Percentiles rank a stretch among this genome's conserved stretches.
Evolutionary conservation across 78 protist species (phyloP).

Genomic region (Pigoraptor vietnamica): DNA sequence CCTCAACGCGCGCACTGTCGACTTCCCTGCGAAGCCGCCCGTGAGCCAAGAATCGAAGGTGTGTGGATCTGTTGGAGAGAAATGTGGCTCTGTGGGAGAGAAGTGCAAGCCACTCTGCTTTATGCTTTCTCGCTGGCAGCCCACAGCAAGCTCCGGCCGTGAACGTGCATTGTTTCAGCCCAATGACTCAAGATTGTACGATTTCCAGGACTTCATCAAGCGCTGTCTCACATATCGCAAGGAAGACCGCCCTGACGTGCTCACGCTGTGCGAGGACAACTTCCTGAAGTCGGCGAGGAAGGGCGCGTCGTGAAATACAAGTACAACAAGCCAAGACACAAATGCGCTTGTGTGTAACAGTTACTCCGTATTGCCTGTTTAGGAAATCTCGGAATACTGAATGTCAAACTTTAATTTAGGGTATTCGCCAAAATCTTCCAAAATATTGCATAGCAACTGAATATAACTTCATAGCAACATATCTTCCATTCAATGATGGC

Average conservation of each 20-base stretch:
- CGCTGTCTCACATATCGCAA: slow-evolving; percentile 38
- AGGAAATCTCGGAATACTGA: no score
- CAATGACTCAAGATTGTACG: background rate
- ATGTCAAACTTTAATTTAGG: no score
- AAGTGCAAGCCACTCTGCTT: background rate
- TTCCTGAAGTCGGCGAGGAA: no score
- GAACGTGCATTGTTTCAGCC: background rate
- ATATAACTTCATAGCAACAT: no score
- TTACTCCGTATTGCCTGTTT: no score
- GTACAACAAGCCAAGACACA: background rate
- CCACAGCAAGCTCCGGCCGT: no score
- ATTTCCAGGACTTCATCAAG: slow-evolving; percentile 31
- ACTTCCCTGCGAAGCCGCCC: slow-evolving; percentile 54
- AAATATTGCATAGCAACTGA: no score
- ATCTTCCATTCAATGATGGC: no score
- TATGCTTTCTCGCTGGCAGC: background rate
- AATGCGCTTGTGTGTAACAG: no score
- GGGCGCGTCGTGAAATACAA: no score
- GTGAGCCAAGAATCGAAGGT: slow-evolving; percentile 55
- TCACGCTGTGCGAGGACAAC: slow-evolving; percentile 13
- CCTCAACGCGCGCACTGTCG: slow-evolving; percentile 30
- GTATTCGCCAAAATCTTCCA: no score
- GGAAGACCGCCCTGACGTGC: slow-evolving; percentile 48
- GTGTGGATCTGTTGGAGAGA: background rate
- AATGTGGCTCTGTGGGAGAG: background rate